These are phyloP conservation scores for Raddia distichophylla DNA, from an alignment of 176 grass and related monocot species.

Conservation along the genomic window DNA sequence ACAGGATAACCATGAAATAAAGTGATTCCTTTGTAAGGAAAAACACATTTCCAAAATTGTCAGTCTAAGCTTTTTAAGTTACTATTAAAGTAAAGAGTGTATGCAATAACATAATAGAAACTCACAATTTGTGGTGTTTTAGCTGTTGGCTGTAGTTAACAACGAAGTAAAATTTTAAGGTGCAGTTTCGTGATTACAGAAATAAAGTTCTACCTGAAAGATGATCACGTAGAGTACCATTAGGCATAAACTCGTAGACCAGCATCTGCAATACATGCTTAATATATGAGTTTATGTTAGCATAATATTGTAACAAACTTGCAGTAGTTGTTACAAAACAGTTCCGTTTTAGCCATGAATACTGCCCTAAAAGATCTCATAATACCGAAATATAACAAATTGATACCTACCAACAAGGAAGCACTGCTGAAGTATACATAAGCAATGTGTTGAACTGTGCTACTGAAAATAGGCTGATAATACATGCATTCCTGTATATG, in stretches of 20 bases:
- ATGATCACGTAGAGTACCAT: conserved; percentile 73
- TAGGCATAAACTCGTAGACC: conserved; percentile 86
- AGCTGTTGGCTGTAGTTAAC: conserved; percentile 7
- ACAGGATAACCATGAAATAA: not conserved
- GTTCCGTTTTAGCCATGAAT: not conserved
- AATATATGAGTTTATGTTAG: conserved; percentile 32
- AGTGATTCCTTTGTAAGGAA: not conserved
- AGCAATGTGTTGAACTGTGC: conserved; percentile 15
- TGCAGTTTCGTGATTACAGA: conserved; percentile 18
- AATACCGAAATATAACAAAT: not conserved
- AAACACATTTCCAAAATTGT: not conserved
- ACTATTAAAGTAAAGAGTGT: not conserved
- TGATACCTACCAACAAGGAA: conserved; percentile 31
- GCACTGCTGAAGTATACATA: conserved; percentile 7
- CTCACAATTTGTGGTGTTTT: not conserved
- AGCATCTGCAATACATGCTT: conserved; percentile 63
- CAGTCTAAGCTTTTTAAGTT: not conserved
- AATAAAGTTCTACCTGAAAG: conserved; percentile 61
- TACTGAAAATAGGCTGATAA: conserved; percentile 20
- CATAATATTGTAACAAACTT: conserved; percentile 12
- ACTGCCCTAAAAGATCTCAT: not conserved
- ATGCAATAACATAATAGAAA: not conserved
- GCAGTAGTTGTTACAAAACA: not conserved
- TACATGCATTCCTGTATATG: not conserved
- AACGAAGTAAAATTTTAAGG: conserved; percentile 11